A percentile compares a stretch with the other conserved stretches of the same genome.
These are phyloP conservation scores for Trichoderma cornu-damae DNA, from an alignment of 2,329 filamentous ascomycete genomes.

Conservation along the genomic window DNA sequence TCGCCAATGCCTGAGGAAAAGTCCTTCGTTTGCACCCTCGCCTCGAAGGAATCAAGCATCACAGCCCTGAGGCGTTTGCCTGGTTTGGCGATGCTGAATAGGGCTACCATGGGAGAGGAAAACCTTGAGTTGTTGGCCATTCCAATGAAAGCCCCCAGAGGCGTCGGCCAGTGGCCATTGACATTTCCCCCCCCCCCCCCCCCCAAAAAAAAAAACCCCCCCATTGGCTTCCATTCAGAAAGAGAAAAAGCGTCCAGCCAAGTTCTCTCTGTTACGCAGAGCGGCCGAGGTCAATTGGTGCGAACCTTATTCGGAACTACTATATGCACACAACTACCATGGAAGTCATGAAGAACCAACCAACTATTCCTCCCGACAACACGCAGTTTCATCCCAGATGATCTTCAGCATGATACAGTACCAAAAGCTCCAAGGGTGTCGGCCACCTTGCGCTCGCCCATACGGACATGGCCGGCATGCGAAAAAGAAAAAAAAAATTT, in stretches of 20 bases:
- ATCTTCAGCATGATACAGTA: neutral
- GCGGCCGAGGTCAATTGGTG: slow-evolving; percentile 4
- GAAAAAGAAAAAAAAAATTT: slow-evolving; percentile 19
- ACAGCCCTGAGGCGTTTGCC: slow-evolving; percentile 31
- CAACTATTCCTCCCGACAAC: neutral
- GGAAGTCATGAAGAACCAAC: neutral
- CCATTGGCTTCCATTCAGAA: neutral
- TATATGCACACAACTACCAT: neutral
- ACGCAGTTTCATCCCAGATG: neutral
- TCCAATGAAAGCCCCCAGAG: slow-evolving; percentile 3
- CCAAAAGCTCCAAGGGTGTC: neutral
- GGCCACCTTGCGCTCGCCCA: neutral
- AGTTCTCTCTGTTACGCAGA: neutral
- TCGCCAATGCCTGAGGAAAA: slow-evolving; percentile 1
- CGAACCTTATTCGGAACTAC: slow-evolving; percentile 11
- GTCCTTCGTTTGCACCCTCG: slow-evolving; percentile 26
- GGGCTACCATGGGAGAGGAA: slow-evolving; percentile 18
- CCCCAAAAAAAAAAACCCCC: no score
- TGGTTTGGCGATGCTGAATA: slow-evolving; percentile 13
- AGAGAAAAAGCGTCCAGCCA: neutral
- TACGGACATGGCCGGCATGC: neutral
- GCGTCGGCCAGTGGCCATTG: slow-evolving; percentile 8
- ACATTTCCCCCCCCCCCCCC: slow-evolving; percentile 10
- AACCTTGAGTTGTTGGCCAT: slow-evolving; percentile 2
- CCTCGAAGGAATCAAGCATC: slow-evolving; percentile 23